Evolutionary conservation across 257 asterid genomes (phyloP), one percentile per base, ranked within the genome.

Genomic region (Penstemon eatonii): DNA sequence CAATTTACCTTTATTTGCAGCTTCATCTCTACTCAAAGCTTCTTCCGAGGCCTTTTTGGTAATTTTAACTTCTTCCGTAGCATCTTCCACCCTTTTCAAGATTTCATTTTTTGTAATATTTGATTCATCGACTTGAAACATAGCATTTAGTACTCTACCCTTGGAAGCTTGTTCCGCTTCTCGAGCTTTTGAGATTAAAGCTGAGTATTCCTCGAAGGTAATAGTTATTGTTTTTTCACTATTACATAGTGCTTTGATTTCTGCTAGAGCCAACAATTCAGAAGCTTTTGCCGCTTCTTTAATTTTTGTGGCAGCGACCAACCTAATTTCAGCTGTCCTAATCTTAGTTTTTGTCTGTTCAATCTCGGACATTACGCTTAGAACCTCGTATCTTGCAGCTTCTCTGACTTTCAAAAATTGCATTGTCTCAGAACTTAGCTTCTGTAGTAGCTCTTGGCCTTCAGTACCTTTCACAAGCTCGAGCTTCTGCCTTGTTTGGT

Each of bases 271-370:
- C 53, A 83, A 82, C n/a, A 95, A 92, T 82, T 94, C 97, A 6
- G 95, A 73, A 42, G 96, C 96, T 65, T 79, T 80, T 5, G 99
- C 96, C 0, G 99, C 99, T 69, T 79, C 91, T 80, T 93, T 89
- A 95, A 91, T 91, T 72, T 77, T 94, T 74, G 69, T 91, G 40
- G 99, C 97, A 2, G 96, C 96, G 33, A 85, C 70, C 75, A 91
- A 68, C 77, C 89, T 78, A 54, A 80, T 83, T 81, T 87, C 95
- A 1, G 96, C 89, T 6, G 90, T 87, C 78, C 79, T 86, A 38
- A 87, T 85, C 77, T 78, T 75, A 36, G 76, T 51, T 84, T 73
- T 89, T 4, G 95, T 83, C 59, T 82, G 89, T 64, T 87, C 88
- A 37, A 91, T 87, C 83, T 90, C 96, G 6, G 91, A 75, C 71